Conservation (phyloP, 495 filamentous ascomycete species). For the Aspergillus diversus region DNA sequence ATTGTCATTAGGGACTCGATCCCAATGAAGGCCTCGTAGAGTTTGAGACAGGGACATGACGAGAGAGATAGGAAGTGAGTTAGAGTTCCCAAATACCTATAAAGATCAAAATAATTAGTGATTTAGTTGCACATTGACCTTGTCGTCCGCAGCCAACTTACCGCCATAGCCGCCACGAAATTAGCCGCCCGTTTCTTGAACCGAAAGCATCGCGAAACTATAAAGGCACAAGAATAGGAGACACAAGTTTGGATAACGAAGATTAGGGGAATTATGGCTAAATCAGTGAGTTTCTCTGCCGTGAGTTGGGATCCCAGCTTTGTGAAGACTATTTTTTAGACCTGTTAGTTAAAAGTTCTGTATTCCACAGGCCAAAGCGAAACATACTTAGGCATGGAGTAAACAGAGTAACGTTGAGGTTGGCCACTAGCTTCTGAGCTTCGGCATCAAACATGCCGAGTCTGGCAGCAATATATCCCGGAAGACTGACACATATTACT, state of each 20-base stretch:
- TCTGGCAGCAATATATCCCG: conserved; percentile 91
- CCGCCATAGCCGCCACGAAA: conserved; percentile 95
- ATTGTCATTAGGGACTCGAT: conserved; percentile 85
- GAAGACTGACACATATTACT: conserved; percentile 91
- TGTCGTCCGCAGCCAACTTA: conserved; percentile 40
- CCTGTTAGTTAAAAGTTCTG: neutral
- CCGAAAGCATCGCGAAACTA: conserved; percentile 71
- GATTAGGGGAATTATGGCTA: conserved; percentile 92
- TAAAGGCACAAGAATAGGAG: conserved; percentile 74
- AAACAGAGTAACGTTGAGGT: conserved; percentile 91
- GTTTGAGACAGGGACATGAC: conserved; percentile 93
- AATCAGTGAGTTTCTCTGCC: conserved; percentile 82
- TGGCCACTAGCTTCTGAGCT: conserved; percentile 92
- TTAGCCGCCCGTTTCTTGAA: conserved; percentile 85
- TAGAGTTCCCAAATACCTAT: conserved; percentile 94
- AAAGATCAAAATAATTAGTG: conserved; percentile 22
- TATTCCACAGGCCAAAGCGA: neutral
- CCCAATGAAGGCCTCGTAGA: conserved; percentile 89
- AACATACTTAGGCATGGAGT: conserved; percentile 92
- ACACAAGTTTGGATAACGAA: conserved; percentile 85
- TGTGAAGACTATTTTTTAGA: conserved; percentile 73
- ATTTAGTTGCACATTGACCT: conserved; percentile 2
- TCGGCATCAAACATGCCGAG: conserved; percentile 92
- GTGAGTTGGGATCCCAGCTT: conserved; percentile 96
- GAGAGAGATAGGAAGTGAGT: conserved; percentile 95